Evolutionary conservation across 2,329 filamentous ascomycete genomes (phyloP).

Genomic region (Sarocladium strictum): DNA sequence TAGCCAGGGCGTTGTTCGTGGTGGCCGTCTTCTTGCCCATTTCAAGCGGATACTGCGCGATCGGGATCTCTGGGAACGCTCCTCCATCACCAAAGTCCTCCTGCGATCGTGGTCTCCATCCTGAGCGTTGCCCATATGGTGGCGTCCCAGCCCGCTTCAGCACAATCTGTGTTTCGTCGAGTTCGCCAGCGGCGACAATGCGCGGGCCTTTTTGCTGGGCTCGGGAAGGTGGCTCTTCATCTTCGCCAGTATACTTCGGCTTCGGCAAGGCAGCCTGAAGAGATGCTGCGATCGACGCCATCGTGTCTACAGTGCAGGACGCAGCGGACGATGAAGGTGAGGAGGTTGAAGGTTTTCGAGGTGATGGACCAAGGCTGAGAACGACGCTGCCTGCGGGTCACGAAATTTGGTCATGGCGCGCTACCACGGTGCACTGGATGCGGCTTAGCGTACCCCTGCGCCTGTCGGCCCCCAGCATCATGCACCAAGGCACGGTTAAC

Average conservation of each 20-base stretch:
- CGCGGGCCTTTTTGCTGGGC: slow-evolving; percentile 73
- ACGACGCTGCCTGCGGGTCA: slow-evolving; percentile 7
- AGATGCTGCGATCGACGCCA: slow-evolving; percentile 64
- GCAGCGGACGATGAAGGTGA: slow-evolving; percentile 12
- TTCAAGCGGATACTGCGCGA: slow-evolving; percentile 92
- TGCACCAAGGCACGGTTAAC: background rate
- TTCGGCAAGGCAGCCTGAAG: slow-evolving; percentile 78
- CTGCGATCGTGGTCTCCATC: slow-evolving; percentile 82
- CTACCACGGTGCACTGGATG: slow-evolving; percentile 10
- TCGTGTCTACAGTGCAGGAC: slow-evolving; percentile 25
- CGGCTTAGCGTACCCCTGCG: slow-evolving; percentile 21
- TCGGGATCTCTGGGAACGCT: slow-evolving; percentile 87
- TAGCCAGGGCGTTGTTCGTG: slow-evolving; percentile 80
- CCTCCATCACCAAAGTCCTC: slow-evolving; percentile 97
- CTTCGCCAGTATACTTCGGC: slow-evolving; percentile 84
- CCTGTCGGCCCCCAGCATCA: background rate
- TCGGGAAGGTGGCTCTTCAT: slow-evolving; percentile 70
- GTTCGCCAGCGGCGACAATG: slow-evolving; percentile 71
- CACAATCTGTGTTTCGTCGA: slow-evolving; percentile 82
- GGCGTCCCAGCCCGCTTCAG: slow-evolving; percentile 79
- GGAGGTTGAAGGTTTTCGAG: slow-evolving; percentile 16
- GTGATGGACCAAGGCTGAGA: background rate
- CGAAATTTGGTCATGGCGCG: slow-evolving; percentile 8
- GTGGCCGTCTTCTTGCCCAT: slow-evolving; percentile 78
- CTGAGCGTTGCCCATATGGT: slow-evolving; percentile 76